These are phyloP conservation scores for Dactylonectria macrodidyma DNA, from an alignment of 2,329 filamentous ascomycete genomes.

Conservation along the genomic window DNA sequence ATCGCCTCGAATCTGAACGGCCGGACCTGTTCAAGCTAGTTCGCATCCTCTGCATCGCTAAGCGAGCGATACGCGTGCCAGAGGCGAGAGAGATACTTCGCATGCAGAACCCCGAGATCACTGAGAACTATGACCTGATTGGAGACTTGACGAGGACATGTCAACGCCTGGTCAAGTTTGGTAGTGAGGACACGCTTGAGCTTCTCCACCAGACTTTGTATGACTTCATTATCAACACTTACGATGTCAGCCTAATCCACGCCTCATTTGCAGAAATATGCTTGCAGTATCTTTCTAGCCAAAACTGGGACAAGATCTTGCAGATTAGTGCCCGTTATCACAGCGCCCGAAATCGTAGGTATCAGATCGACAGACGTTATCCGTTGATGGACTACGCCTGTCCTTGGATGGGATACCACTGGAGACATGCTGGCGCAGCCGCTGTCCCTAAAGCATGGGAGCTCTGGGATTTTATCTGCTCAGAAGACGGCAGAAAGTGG, in stretches of 20 bases:
- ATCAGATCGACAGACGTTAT: conserved; percentile 4
- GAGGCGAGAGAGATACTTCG: conserved; percentile 38
- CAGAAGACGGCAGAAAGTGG: conserved; percentile 34
- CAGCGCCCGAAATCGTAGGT: background rate
- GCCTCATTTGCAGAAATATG: conserved; percentile 29
- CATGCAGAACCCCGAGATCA: conserved; percentile 35
- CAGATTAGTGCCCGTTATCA: background rate
- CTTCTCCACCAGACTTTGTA: conserved; percentile 43
- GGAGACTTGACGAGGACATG: conserved; percentile 38
- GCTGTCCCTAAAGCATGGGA: conserved; percentile 24
- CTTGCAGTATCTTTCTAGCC: conserved; percentile 28
- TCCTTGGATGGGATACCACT: conserved; percentile 34
- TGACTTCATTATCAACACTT: conserved; percentile 40
- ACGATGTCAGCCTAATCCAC: conserved; percentile 33
- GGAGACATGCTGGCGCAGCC: conserved; percentile 26
- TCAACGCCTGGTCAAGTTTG: conserved; percentile 37
- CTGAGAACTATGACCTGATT: conserved; percentile 35
- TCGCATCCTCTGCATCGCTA: conserved; percentile 37
- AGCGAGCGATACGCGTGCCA: conserved; percentile 21
- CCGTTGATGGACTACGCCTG: conserved; percentile 33
- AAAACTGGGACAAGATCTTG: conserved; percentile 31
- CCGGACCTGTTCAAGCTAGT: conserved; percentile 37
- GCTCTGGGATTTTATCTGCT: conserved; percentile 39
- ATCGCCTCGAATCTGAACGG: conserved; percentile 35
- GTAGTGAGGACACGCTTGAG: conserved; percentile 33